Evolutionary conservation across 352 stramenopile genomes (phyloP).

Genomic region (Globisporangium cylindrosporum): DNA sequence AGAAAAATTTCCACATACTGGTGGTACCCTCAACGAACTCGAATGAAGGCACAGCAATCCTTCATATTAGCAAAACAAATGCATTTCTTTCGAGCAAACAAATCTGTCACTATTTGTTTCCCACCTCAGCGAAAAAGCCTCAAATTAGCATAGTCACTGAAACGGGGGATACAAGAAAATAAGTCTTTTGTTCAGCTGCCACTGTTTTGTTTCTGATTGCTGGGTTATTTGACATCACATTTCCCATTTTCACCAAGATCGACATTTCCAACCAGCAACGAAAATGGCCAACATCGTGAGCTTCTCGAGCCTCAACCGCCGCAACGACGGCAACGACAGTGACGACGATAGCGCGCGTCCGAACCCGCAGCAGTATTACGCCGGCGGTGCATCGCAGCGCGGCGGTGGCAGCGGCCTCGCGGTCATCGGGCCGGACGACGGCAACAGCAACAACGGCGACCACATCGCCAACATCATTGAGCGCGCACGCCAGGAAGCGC

Average conservation of each 20-base stretch:
- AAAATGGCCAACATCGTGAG: constrained; percentile 81
- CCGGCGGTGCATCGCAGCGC: constrained; percentile 55
- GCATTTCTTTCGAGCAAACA: too few species aligned
- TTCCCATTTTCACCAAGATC: not conserved
- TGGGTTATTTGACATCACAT: not conserved
- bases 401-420: constrained; percentile 76
- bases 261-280: constrained; percentile 1
- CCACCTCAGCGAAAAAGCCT: not conserved
- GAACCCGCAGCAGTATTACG: constrained; percentile 70
- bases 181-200: too few species aligned
- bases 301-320: constrained; percentile 65
- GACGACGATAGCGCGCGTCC: constrained; percentile 31
- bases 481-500: constrained; percentile 69
- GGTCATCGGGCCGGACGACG: constrained; percentile 55
- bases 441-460: constrained; percentile 33
- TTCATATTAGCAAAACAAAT: too few species aligned
- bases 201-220: not conserved
- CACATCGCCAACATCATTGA: constrained; percentile 82
- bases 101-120: not conserved
- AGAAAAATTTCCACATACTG: not conserved
- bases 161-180: not conserved
- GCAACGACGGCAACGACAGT: constrained; percentile 27
- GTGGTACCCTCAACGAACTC: too few species aligned
- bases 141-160: not conserved
- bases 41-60: not conserved